Base-by-base conservation (phyloP, 2,329 filamentous ascomycete genomes). In the Pseudocercospora fuligena region DNA sequence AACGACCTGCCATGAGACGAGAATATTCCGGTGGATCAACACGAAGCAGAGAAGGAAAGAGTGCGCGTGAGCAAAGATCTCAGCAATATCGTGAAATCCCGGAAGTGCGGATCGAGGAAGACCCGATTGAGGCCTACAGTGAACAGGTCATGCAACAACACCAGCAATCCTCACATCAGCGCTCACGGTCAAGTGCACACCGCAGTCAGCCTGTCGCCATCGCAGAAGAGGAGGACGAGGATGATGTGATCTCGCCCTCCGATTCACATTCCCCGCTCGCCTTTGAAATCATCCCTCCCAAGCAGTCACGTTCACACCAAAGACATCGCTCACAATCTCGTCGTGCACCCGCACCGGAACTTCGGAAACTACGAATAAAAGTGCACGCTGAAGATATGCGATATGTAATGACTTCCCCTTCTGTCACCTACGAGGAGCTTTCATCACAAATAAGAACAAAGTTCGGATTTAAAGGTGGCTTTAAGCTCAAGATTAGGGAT, bases 341-440 rank as follows among this genome's bases (percentile, higher is more conserved):
- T 11, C 76, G 78, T 9, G 75, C 76, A 64, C 76, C 78, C 8
- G 75, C 76, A 64, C 87, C 88, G 1, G 90, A 92, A 6, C 84
- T 95, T 65, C 88, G 87, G 69, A 82, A 94, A 79, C 89, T 98
- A 70, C 88, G 94, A 43, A 89, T 97, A 78, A 99, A 99, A 83
- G 93, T 97, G 1, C 94, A 98, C 76, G 89, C 86, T 3, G 91
- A 93, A 53, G 95, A 99, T 76, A 95, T 93, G 33, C 89, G 96
- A 67, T 97, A 97, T 78, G 91, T 98, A 70, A 93, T 97, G 87
- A 88, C 97, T 61, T 88, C 87, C 7, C 83, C 89, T 0, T 87
- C 87, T 1, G 86, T 93, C 12, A 88, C 90, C 67, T 97, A 93
- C 78, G 82, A 85, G 5, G 92, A 94, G 66, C 88, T 99, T 53